phyloP scores from a whole-genome alignment of 164 flowering plant species.

The Stephania yunnanensis region DNA sequence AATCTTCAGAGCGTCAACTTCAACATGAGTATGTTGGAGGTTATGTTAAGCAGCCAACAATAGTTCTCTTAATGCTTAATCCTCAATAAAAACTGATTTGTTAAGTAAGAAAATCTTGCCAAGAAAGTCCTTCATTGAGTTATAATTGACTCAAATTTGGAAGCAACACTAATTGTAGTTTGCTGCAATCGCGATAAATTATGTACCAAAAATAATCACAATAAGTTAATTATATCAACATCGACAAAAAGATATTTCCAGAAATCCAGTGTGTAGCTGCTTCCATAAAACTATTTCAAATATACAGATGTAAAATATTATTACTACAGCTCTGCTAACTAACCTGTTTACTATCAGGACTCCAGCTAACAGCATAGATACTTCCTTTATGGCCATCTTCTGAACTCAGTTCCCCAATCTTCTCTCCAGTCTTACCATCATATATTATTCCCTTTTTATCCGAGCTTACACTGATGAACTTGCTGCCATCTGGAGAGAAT shows the following conservation, averaged over 20 bases:
- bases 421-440: conserved; percentile 87
- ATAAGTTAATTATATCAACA: too few species aligned
- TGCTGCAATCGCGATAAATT: too few species aligned
- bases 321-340: background rate
- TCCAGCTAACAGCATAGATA: conserved; percentile 97
- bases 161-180: too few species aligned
- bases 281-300: background rate
- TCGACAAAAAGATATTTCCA: background rate
- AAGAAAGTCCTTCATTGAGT: too few species aligned
- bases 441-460: conserved; percentile 82
- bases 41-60: too few species aligned
- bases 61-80: too few species aligned
- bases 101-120: background rate
- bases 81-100: too few species aligned
- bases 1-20: too few species aligned
- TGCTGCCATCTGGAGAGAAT: conserved; percentile 94
- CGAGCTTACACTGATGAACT: conserved; percentile 89
- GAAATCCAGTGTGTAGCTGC: background rate
- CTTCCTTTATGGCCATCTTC: conserved; percentile 93
- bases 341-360: conserved; percentile 84
- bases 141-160: too few species aligned
- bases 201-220: too few species aligned
- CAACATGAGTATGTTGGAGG: too few species aligned
- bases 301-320: background rate
- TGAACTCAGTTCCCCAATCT: conserved; percentile 69